phyloP scores from a whole-genome alignment of 108 stramenopile genomes.

The Cyclotella choctawhatcheeana region DNA sequence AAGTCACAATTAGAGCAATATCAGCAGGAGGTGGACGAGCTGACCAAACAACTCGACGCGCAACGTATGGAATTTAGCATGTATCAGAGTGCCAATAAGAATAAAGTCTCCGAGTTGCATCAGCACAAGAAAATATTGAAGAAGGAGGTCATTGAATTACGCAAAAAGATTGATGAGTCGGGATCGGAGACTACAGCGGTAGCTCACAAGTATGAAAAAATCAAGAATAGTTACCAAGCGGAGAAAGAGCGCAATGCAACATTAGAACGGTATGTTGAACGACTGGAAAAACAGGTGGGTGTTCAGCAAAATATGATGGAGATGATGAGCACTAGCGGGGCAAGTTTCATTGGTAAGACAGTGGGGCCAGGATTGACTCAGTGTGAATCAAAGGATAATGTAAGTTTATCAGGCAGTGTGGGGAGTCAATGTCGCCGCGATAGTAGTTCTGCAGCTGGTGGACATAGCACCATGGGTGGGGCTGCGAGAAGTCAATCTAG shows the following conservation, averaged over 20 bases:
- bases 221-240: constrained; percentile 58
- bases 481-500: constrained; percentile 13
- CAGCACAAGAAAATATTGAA: constrained; percentile 88
- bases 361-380: constrained; percentile 47
- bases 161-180: constrained; percentile 75
- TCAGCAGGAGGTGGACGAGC: constrained; percentile 66
- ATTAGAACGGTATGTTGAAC: constrained; percentile 79
- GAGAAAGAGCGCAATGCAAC: constrained; percentile 72
- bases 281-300: constrained; percentile 85
- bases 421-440: constrained; percentile 22
- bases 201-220: constrained; percentile 61
- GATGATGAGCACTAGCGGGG: constrained; percentile 71
- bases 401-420: constrained; percentile 41
- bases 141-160: constrained; percentile 85
- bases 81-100: constrained; percentile 74
- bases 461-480: not conserved
- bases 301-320: constrained; percentile 93
- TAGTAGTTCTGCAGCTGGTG: constrained; percentile 18
- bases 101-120: constrained; percentile 71
- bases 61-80: constrained; percentile 85
- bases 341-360: constrained; percentile 48
- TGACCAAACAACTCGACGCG: constrained; percentile 74
- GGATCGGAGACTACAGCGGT: constrained; percentile 60
- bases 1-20: constrained; percentile 56
- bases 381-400: constrained; percentile 27